Evolutionary conservation across 2,329 filamentous ascomycete species (phyloP), one percentile per base, ranked within the genome.

Genomic region (Pestalotiopsis sp.): DNA sequence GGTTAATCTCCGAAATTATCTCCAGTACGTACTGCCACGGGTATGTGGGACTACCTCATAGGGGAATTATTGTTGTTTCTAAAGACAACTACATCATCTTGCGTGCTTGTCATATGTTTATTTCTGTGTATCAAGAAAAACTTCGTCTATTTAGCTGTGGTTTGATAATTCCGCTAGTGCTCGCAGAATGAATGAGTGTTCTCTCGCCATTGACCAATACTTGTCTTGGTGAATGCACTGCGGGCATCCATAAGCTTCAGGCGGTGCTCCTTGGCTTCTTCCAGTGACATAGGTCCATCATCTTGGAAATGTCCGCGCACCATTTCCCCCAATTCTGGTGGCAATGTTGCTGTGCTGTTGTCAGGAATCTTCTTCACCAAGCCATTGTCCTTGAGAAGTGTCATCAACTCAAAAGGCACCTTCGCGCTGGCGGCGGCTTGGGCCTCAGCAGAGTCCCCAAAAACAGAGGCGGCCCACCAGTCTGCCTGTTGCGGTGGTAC

Each of bases 401-500:
- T 39, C 5, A 64, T 17, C 17, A 41, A 17, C 13, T 45, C 61
- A 14, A 31, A 12, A 14, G 61, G 61, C 14, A 49, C 13, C n/a
- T 64, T 64, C n/a, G 12, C 11, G 17, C n/a, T 39, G 17, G 61
- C n/a, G 14, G 14, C 61, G 13, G 39, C 13, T 31, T 23, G 9
- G 1, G 17, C 17, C 13, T 25, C 7, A 20, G 13, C 12, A 23
- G 39, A 20, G 4, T n/a, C n/a, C 4, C 39, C 38, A 45, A 49
- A 36, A 4, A 23, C 13, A 17, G 36, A 39, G 36, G 49, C 61
- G 11, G 41, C 9, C 65, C 65, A 66, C 65, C 52, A 66, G 5
- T 59, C 20, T 6, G 17, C 12, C 65, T 66, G 65, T 27, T 66
- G 65, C 23, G 65, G 65, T 12, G 65, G 65, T n/a, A 66, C 65